Percentiles rank a stretch among this genome's conserved stretches.
Conservation (phyloP, 805 yeast genomes). For the Myxozyma mucilagina region DNA sequence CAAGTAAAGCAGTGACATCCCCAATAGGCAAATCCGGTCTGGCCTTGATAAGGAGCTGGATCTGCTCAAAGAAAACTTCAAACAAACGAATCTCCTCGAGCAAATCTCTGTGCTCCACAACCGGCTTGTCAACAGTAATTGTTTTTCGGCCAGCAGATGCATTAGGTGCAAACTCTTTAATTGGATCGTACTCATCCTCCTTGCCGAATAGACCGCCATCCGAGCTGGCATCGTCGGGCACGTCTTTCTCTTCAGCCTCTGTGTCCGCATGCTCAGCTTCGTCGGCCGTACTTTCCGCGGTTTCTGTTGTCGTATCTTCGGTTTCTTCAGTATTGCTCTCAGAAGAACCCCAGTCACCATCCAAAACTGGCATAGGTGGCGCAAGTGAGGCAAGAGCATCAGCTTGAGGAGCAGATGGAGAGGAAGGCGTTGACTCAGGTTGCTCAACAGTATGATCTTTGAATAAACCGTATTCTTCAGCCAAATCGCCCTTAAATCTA, state of each 20-base stretch:
- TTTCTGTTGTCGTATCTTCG: constrained; percentile 1
- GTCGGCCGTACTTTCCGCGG: constrained; percentile 10
- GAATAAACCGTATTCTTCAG: constrained; percentile 29
- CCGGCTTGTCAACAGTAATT: constrained; percentile 9
- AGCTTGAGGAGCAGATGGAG: neutral
- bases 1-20: constrained; percentile 64
- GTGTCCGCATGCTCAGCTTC: constrained; percentile 31
- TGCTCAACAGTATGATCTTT: constrained; percentile 25
- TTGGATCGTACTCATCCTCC: constrained; percentile 19
- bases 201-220: constrained; percentile 21
- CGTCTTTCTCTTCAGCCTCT: constrained; percentile 2
- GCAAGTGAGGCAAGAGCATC: constrained; percentile 6
- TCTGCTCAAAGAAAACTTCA: constrained; percentile 64
- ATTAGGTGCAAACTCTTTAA: constrained; percentile 2
- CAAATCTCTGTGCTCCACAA: constrained; percentile 20
- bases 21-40: constrained; percentile 68
- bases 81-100: constrained; percentile 49
- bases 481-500: constrained; percentile 28
- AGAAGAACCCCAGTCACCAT: constrained; percentile 32
- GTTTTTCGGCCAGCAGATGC: constrained; percentile 4
- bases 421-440: constrained; percentile 13
- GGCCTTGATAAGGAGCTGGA: constrained; percentile 53
- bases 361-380: constrained; percentile 27
- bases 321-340: constrained; percentile 9
- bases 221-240: constrained; percentile 1